Conservation (phyloP, 2,329 filamentous ascomycete genomes). For the Colletotrichum cuscutae region DNA sequence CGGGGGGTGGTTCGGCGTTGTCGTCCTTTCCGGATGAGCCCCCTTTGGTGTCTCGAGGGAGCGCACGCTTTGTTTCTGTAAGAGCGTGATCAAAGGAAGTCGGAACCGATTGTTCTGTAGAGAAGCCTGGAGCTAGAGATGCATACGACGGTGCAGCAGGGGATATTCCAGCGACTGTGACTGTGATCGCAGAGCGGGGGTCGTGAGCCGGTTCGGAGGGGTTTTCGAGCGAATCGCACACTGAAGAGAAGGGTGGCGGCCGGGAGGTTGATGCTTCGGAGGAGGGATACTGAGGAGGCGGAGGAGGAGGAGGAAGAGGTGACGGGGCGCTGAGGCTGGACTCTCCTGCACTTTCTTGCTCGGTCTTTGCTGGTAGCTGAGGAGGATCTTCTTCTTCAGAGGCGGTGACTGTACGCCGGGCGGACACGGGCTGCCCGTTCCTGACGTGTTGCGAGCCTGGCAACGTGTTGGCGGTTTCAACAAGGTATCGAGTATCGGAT, state of each 20-base stretch:
- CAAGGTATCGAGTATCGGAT: constrained; percentile 1
- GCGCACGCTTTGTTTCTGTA: constrained; percentile 84
- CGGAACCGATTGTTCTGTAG: constrained; percentile 48
- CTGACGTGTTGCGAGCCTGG: constrained; percentile 55
- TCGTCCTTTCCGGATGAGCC: constrained; percentile 79
- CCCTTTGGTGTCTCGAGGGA: constrained; percentile 84
- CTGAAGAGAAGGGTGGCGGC: constrained; percentile 70
- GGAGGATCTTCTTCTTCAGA: not conserved
- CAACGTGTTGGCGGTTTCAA: constrained; percentile 56
- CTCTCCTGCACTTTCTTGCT: constrained; percentile 17
- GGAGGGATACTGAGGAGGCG: constrained; percentile 63
- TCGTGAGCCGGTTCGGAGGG: constrained; percentile 47
- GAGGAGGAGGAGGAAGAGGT: constrained; percentile 64
- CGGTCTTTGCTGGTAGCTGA: constrained; percentile 33
- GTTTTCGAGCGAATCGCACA: constrained; percentile 58
- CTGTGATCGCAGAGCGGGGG: constrained; percentile 39
- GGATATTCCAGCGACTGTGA: constrained; percentile 9
- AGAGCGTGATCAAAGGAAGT: constrained; percentile 60
- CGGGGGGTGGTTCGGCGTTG: constrained; percentile 93
- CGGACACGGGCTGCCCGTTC: constrained; percentile 56
- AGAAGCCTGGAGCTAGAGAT: constrained; percentile 51
- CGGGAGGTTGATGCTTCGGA: constrained; percentile 64
- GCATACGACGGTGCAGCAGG: constrained; percentile 66
- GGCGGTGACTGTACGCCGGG: constrained; percentile 43
- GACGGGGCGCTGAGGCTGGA: constrained; percentile 51